Evolutionary conservation across 306 rosid genomes (phyloP).

Genomic region (Prinsepia uniflora): DNA sequence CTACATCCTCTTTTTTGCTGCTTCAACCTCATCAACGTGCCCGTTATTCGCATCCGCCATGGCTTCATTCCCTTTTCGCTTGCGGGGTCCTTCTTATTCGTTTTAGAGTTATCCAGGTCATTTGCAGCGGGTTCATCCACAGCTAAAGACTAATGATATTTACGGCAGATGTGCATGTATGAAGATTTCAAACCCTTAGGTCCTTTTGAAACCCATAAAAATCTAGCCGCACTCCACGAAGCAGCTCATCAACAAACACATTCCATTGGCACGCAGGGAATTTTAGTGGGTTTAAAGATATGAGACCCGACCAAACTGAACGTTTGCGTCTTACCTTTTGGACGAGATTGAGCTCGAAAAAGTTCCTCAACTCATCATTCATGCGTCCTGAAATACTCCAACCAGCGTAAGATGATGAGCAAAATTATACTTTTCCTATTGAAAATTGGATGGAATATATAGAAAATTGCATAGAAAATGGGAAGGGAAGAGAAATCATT

Average conservation of each 20-base stretch:
- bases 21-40: neutral
- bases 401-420: neutral
- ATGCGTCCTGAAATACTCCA: slow-evolving; percentile 46
- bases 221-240: slow-evolving; percentile 79
- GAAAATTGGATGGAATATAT: too few relatives aligned
- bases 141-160: neutral
- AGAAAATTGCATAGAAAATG: too few relatives aligned
- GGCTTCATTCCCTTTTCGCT: neutral
- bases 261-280: slow-evolving; percentile 89
- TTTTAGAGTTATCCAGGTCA: neutral
- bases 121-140: neutral
- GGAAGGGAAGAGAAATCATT: too few relatives aligned
- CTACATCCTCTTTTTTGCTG: neutral
- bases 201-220: slow-evolving; percentile 62
- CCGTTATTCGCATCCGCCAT: neutral
- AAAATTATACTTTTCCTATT: too few relatives aligned
- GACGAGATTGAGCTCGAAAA: slow-evolving; percentile 68
- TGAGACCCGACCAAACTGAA: slow-evolving; percentile 76
- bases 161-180: neutral
- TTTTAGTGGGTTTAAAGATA: slow-evolving; percentile 58
- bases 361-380: slow-evolving; percentile 76
- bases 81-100: neutral
- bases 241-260: slow-evolving; percentile 66
- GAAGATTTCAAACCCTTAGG: slow-evolving; percentile 51
- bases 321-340: slow-evolving; percentile 74